These are phyloP conservation scores for Monosporozyma yasuniensis DNA, from an alignment of 805 yeast species.

Conservation along the genomic window DNA sequence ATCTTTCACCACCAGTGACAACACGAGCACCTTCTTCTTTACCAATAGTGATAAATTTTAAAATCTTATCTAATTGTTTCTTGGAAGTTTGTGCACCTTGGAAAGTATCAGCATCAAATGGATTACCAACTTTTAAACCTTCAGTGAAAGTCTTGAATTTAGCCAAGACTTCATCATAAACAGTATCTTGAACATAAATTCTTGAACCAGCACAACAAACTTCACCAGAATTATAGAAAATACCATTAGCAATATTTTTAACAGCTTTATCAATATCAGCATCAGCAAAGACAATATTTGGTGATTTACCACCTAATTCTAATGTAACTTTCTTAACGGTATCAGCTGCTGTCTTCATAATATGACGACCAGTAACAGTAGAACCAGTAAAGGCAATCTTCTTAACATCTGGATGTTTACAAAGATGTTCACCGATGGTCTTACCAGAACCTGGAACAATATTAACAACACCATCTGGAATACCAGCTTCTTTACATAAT, in stretches of 20 bases:
- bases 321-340: conserved; percentile 83
- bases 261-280: conserved; percentile 73
- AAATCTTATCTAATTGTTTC: conserved; percentile 67
- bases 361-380: conserved; percentile 77
- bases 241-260: conserved; percentile 67
- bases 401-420: conserved; percentile 70
- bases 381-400: conserved; percentile 95
- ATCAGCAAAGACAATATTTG: conserved; percentile 80
- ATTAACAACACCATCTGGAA: conserved; percentile 88
- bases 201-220: conserved; percentile 94
- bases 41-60: conserved; percentile 70
- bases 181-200: conserved; percentile 73
- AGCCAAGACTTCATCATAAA: conserved; percentile 67
- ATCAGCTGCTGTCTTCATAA: conserved; percentile 73
- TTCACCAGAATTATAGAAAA: conserved; percentile 91
- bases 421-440: conserved; percentile 72
- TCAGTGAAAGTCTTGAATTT: conserved; percentile 49
- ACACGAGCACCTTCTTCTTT: conserved; percentile 74
- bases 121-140: conserved; percentile 64
- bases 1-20: conserved; percentile 61
- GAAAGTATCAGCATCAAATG: conserved; percentile 65
- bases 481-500: conserved; percentile 69
- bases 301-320: conserved; percentile 96
- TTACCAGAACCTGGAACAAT: conserved; percentile 81
- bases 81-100: conserved; percentile 92